Evolutionary conservation across 108 stramenopile species (phyloP).

Genomic region (Asterionellopsis glacialis): DNA sequence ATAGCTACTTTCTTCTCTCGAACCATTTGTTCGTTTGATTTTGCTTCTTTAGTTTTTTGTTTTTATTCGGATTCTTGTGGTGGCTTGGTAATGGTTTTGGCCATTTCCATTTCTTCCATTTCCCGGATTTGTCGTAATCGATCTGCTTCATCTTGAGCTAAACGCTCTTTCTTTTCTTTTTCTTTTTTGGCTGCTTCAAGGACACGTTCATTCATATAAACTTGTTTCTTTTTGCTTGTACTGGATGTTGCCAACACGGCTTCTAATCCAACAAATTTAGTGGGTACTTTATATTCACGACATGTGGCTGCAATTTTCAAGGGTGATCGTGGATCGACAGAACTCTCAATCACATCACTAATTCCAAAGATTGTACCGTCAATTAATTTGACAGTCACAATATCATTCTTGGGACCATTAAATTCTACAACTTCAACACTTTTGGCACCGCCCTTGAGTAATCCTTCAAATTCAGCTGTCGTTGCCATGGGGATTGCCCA

Average conservation of each 20-base stretch:
- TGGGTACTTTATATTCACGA: constrained; percentile 56
- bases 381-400: constrained; percentile 56
- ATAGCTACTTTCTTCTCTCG: too few species aligned
- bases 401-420: constrained; percentile 65
- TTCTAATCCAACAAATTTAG: constrained; percentile 54
- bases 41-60: too few species aligned
- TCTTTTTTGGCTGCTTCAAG: constrained; percentile 66
- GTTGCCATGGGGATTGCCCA: constrained; percentile 60
- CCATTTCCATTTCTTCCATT: too few species aligned
- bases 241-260: constrained; percentile 21
- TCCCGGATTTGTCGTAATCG: constrained; percentile 18
- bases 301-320: constrained; percentile 67
- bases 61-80: too few species aligned
- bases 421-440: constrained; percentile 68
- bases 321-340: constrained; percentile 71
- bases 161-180: constrained; percentile 45
- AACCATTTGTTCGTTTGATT: too few species aligned
- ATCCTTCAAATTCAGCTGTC: constrained; percentile 61
- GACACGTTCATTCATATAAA: constrained; percentile 72
- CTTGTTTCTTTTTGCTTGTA: constrained; percentile 62
- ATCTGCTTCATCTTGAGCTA: constrained; percentile 69
- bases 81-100: too few species aligned
- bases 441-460: constrained; percentile 57
- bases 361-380: constrained; percentile 77
- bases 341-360: constrained; percentile 66